A percentile compares a stretch with the other conserved stretches of the same genome.
These are phyloP conservation scores for Tetraselmis striata DNA, from an alignment of 139 green algal genomes.

Conservation along the genomic window DNA sequence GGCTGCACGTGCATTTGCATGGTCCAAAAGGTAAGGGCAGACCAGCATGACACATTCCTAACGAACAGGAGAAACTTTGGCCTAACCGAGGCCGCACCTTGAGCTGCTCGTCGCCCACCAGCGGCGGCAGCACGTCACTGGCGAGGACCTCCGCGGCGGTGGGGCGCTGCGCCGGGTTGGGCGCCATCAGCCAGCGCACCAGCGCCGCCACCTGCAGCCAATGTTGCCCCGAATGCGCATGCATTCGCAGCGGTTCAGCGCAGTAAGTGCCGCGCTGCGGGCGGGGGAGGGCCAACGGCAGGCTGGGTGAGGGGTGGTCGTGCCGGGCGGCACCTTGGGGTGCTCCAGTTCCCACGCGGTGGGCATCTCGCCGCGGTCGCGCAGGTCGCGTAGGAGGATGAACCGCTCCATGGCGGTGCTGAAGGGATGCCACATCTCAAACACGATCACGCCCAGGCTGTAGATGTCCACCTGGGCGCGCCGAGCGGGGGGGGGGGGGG, in stretches of 20 bases:
- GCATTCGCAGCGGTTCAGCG: too few relatives aligned
- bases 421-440: constrained; percentile 90
- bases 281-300: too few relatives aligned
- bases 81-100: too few relatives aligned
- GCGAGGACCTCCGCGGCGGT: constrained; percentile 64
- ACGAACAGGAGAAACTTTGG: too few relatives aligned
- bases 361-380: constrained; percentile 53
- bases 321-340: constrained; percentile 41
- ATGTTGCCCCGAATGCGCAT: neutral
- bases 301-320: too few relatives aligned
- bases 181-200: constrained; percentile 61
- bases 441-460: constrained; percentile 75
- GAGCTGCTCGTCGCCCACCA: constrained; percentile 78
- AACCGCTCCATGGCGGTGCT: constrained; percentile 81
- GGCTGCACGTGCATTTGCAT: too few relatives aligned
- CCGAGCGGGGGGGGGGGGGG: neutral
- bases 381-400: constrained; percentile 61
- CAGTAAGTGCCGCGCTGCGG: too few relatives aligned
- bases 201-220: constrained; percentile 33
- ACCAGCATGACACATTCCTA: too few relatives aligned
- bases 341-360: constrained; percentile 50
- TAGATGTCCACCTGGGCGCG: constrained; percentile 65
- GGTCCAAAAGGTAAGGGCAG: too few relatives aligned
- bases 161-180: constrained; percentile 66
- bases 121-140: constrained; percentile 69